These are phyloP conservation scores for Clitocybe nebularis DNA, from an alignment of 1,284 basidiomycete genomes.

Conservation along the genomic window DNA sequence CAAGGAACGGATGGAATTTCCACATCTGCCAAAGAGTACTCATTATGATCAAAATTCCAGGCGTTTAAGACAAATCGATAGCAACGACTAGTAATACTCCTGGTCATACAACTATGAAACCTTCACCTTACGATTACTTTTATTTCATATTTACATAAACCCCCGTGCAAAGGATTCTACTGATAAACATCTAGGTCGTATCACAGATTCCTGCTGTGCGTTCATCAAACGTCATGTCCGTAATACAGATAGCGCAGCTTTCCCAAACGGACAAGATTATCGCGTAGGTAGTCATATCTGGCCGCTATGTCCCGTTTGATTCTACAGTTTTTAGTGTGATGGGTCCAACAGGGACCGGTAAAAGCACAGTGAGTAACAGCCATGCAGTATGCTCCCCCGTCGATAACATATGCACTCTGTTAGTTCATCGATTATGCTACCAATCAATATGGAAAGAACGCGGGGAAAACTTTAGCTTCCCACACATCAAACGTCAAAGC, in stretches of 20 bases:
- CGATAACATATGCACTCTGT: not conserved
- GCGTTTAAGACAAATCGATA: too few relatives aligned
- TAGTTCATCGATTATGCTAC: slow-evolving; percentile 7
- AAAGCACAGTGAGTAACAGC: slow-evolving; percentile 9
- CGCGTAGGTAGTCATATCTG: not conserved
- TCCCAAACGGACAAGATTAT: not conserved
- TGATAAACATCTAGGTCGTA: too few relatives aligned
- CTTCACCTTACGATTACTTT: too few relatives aligned
- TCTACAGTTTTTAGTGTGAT: slow-evolving; percentile 3
- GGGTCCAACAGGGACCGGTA: slow-evolving; percentile 7
- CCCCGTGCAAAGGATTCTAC: too few relatives aligned
- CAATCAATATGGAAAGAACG: not conserved
- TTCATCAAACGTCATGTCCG: too few relatives aligned
- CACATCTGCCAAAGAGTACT: too few relatives aligned
- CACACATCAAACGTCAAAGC: slow-evolving; percentile 3
- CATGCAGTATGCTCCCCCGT: not conserved
- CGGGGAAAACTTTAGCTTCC: not conserved
- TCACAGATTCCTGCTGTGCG: too few relatives aligned
- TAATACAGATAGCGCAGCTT: not conserved
- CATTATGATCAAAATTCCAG: too few relatives aligned
- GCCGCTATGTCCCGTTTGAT: not conserved
- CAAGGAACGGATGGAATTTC: too few relatives aligned
- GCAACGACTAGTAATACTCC: too few relatives aligned
- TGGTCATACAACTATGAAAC: too few relatives aligned
- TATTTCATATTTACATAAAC: too few relatives aligned